Evolutionary conservation across 2,329 filamentous ascomycete species (phyloP).

Genomic region (Teratosphaeria zuluensis): DNA sequence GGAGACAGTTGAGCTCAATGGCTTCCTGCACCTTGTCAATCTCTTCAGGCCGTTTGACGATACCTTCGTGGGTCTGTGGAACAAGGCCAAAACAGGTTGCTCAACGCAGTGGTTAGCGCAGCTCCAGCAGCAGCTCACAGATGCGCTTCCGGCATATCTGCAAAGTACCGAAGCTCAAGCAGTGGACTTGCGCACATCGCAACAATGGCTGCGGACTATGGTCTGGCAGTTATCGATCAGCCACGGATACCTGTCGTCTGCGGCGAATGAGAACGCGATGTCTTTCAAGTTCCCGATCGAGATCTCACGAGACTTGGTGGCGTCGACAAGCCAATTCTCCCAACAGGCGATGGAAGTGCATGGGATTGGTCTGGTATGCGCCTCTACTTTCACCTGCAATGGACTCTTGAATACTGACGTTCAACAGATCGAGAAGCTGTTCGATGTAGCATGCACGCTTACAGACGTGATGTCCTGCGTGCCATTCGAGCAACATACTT

Average conservation of each 20-base stretch:
- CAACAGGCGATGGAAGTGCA: slow-evolving; percentile 65
- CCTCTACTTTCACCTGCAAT: background rate
- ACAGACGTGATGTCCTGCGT: slow-evolving; percentile 61
- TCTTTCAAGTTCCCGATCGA: slow-evolving; percentile 53
- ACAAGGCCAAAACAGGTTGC: slow-evolving; percentile 43
- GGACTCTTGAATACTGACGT: background rate
- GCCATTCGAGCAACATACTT: slow-evolving; percentile 46
- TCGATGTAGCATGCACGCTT: slow-evolving; percentile 65
- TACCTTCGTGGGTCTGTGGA: slow-evolving; percentile 55
- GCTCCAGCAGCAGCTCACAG: slow-evolving; percentile 42
- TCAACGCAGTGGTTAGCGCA: slow-evolving; percentile 38
- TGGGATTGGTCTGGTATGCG: slow-evolving; percentile 60
- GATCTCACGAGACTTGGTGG: slow-evolving; percentile 50
- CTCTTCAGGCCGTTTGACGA: slow-evolving; percentile 56
- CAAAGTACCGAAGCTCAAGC: slow-evolving; percentile 56
- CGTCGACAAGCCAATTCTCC: slow-evolving; percentile 61
- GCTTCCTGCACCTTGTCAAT: slow-evolving; percentile 51
- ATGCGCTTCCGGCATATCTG: slow-evolving; percentile 46
- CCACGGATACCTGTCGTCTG: slow-evolving; percentile 50
- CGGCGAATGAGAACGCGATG: slow-evolving; percentile 49
- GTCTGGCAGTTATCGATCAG: slow-evolving; percentile 64
- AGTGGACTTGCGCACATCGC: slow-evolving; percentile 58
- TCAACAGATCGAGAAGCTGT: slow-evolving; percentile 62
- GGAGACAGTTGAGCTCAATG: slow-evolving; percentile 46
- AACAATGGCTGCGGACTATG: slow-evolving; percentile 61